These are phyloP conservation scores for Ambrosia hybrid DNA, from an alignment of 140 eudicot genomes.

Conservation along the genomic window DNA sequence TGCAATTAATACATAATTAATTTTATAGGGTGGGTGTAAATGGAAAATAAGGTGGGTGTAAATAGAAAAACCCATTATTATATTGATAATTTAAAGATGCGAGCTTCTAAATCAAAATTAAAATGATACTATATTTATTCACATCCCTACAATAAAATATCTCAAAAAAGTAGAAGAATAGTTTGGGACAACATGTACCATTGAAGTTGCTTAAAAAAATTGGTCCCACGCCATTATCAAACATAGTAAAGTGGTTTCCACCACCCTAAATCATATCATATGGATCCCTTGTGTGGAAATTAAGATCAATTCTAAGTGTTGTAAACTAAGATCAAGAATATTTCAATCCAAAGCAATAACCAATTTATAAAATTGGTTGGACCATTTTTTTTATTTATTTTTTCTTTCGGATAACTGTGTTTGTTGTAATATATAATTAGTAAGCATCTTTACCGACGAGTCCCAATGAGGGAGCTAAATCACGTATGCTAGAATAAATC, in stretches of 20 bases:
- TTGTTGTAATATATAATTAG: neutral
- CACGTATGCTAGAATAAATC: no score
- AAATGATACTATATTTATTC: neutral
- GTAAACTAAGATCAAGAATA: conserved; percentile 6
- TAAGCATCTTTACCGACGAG: no score
- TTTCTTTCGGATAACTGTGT: neutral
- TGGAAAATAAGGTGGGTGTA: no score
- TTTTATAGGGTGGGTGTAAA: no score
- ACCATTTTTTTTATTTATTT: neutral
- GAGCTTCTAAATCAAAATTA: neutral
- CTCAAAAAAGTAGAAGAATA: neutral
- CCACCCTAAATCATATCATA: conserved; percentile 16
- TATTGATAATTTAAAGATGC: no score
- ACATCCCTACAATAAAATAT: conserved; percentile 24
- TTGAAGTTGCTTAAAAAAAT: conserved; percentile 29
- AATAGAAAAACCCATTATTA: no score
- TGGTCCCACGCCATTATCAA: conserved; percentile 24
- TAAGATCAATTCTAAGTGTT: conserved; percentile 10
- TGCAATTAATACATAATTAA: no score
- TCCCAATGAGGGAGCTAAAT: no score
- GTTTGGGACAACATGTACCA: conserved; percentile 27
- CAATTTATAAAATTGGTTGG: conserved; percentile 9
- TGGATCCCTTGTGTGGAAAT: neutral
- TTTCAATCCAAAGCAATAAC: conserved; percentile 7
- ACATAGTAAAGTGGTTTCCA: conserved; percentile 19